phyloP scores from a whole-genome alignment of 2,329 filamentous ascomycete species.

The Xylariaceae sp. region DNA sequence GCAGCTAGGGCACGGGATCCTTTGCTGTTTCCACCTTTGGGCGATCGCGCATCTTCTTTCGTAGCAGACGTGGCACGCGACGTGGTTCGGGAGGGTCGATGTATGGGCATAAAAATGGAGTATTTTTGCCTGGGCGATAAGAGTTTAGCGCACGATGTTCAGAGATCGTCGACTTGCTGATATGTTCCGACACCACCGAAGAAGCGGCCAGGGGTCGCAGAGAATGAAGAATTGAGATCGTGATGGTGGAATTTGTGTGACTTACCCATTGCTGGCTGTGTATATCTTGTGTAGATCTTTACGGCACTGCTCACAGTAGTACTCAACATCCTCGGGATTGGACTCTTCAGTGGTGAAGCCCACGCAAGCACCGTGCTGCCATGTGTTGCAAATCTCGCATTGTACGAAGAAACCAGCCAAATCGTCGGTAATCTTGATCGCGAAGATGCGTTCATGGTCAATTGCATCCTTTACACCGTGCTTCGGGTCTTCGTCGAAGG shows the following conservation, averaged over 20 bases:
- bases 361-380: conserved; percentile 97
- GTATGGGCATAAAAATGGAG: conserved; percentile 59
- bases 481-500: conserved; percentile 52
- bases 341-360: conserved; percentile 92
- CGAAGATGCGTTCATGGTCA: conserved; percentile 52
- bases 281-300: conserved; percentile 86
- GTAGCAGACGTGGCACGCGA: conserved; percentile 61
- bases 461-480: conserved; percentile 51
- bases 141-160: conserved; percentile 34
- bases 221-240: background rate
- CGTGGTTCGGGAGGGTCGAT: conserved; percentile 49
- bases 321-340: conserved; percentile 75
- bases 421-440: conserved; percentile 69
- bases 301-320: conserved; percentile 93
- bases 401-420: conserved; percentile 94
- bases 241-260: conserved; percentile 13
- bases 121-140: conserved; percentile 53
- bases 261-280: conserved; percentile 79
- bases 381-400: conserved; percentile 96
- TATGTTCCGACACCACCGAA: conserved; percentile 11
- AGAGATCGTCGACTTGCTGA: background rate
- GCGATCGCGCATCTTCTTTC: conserved; percentile 55
- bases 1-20: conserved; percentile 46
- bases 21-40: conserved; percentile 50
- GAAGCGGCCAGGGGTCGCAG: background rate